Percentiles rank a stretch among this genome's conserved stretches.
Conservation (phyloP, 202 grass and related monocot species). For the Saccharum hybrid region DNA sequence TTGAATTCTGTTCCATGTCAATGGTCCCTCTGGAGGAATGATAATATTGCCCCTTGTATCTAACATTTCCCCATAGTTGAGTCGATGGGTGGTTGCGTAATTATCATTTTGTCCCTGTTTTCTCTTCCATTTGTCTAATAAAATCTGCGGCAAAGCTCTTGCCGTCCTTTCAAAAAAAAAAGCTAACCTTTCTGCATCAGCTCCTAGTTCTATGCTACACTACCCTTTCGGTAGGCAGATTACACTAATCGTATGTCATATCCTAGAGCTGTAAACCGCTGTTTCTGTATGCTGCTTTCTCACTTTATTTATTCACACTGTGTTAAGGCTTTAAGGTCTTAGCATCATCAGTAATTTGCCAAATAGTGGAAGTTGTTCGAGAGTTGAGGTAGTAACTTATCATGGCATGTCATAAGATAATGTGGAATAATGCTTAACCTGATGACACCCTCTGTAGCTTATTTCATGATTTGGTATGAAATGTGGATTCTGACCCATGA, state of each 20-base stretch:
- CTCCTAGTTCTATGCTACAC: neutral
- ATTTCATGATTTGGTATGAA: neutral
- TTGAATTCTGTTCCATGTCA: slow-evolving; percentile 6
- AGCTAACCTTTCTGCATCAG: neutral
- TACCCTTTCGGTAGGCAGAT: neutral
- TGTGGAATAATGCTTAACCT: neutral
- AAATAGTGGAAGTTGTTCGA: slow-evolving; percentile 3
- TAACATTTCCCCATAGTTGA: neutral
- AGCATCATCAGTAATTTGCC: neutral
- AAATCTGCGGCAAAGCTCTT: neutral
- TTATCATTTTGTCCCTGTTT: neutral
- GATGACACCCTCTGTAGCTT: neutral
- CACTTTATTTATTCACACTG: neutral
- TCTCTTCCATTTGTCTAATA: neutral
- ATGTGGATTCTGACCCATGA: neutral
- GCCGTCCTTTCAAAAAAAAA: neutral
- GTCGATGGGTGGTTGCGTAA: neutral
- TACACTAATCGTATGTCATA: neutral
- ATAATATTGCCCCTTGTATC: neutral
- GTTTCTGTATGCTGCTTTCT: neutral
- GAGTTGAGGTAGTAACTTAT: neutral
- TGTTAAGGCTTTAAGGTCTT: neutral
- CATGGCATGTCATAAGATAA: neutral
- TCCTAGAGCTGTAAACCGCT: neutral
- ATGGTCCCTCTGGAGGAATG: neutral